Evolutionary conservation across 2,329 filamentous ascomycete species (phyloP), one percentile per base, ranked within the genome.

Genomic region (Exophiala aquamarina): DNA sequence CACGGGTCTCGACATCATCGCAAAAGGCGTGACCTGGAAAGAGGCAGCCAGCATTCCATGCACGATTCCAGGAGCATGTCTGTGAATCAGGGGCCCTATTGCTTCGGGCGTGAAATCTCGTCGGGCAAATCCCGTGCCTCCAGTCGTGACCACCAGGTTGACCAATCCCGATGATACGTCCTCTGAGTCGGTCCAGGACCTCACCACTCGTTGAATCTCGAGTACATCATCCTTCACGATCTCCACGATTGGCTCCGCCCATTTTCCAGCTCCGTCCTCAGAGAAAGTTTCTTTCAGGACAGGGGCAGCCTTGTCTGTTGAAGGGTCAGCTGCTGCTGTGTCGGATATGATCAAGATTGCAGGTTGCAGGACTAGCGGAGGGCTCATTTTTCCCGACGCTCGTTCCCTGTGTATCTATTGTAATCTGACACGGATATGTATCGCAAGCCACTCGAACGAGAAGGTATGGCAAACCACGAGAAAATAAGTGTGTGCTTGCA

Each of bases 1-100:
- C 10, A 94, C 87, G 3, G 93, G 93, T 36, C 93, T 82, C 41
- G 93, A 88, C 93, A 98, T 98, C 73, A 95, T 85, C 35, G 93
- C 93, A 70, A 98, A 98, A 37, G 92, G 91, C 2, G 93, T 98
- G 26, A 97, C 83, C 34, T 81, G 74, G 13, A 95, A 72, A 1
- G 92, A 97, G 15, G 88, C 77, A 4, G 90, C 77, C 33, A 98
- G 75, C 92, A 98, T 98, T 56, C 84, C 90, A 69, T 98, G 91
- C 77, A 96, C 86, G 40, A 98, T 75, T 1, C 93, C 93, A 0
- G 90, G 83, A 0, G 93, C 93, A 66, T 92, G 82, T 63, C 87
- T 90, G 61, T 95, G 84, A 34, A 97, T 75, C 32, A 97, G 69
- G 4, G 84, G 81, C 11, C 77, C 71, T n/a, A 96, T 79, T 41